These are phyloP conservation scores for Nematocida major DNA, from an alignment of 371 early-diverging fungal species.

Conservation along the genomic window DNA sequence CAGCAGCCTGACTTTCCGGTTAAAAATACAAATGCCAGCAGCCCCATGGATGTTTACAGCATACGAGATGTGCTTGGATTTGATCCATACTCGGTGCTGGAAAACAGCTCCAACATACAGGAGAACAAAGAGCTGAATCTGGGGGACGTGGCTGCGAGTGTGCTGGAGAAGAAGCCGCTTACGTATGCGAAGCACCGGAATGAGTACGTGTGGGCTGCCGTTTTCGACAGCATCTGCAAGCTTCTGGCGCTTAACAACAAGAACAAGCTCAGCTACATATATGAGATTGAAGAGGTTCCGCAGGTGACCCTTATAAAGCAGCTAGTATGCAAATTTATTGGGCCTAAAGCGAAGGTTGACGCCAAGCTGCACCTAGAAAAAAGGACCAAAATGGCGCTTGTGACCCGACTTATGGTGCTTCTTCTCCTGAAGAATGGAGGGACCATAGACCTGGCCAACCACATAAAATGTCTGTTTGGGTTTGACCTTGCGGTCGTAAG, in stretches of 20 bases:
- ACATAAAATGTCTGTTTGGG: background rate
- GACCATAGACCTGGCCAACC: background rate
- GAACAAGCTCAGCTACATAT: background rate
- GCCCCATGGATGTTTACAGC: constrained; percentile 13
- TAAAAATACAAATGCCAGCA: background rate
- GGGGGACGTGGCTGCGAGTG: background rate
- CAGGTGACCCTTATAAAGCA: background rate
- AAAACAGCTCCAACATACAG: background rate
- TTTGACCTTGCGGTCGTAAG: background rate
- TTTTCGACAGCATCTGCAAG: constrained; percentile 10
- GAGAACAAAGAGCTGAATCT: background rate
- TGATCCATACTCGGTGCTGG: background rate
- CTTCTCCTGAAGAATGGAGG: background rate
- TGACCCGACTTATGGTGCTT: background rate
- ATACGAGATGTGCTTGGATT: background rate
- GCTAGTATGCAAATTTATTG: background rate
- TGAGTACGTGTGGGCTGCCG: background rate
- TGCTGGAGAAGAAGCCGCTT: background rate
- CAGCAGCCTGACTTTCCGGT: constrained; percentile 8
- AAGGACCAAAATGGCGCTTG: background rate
- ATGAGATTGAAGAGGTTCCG: background rate
- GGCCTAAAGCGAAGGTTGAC: no score
- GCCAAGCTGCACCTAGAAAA: background rate
- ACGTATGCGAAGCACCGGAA: background rate
- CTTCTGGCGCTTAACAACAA: background rate